Evolutionary conservation across 108 stramenopile species (phyloP).

Genomic region (Skeletonema potamos): DNA sequence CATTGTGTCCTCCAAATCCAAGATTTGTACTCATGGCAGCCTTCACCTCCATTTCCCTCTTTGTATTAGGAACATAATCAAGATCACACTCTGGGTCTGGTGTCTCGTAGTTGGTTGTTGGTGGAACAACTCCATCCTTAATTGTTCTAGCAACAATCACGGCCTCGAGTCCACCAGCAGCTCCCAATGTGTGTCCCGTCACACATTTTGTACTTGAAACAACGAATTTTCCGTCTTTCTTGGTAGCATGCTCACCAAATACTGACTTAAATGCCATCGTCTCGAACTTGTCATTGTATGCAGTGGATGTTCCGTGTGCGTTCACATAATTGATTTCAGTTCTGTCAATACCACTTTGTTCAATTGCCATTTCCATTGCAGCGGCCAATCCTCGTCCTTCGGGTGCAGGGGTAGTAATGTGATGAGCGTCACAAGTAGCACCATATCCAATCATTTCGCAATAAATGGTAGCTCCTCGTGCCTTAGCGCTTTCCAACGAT

Average conservation of each 20-base stretch:
- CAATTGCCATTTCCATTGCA: slow-evolving; percentile 91
- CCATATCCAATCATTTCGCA: slow-evolving; percentile 96
- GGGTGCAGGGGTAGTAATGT: slow-evolving; percentile 97
- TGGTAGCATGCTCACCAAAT: slow-evolving; percentile 88
- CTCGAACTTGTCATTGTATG: slow-evolving; percentile 98
- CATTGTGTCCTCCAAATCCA: slow-evolving; percentile 99
- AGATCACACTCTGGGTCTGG: slow-evolving; percentile 96
- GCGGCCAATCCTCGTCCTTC: slow-evolving; percentile 91
- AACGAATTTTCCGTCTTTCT: slow-evolving; percentile 74
- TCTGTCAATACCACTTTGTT: slow-evolving; percentile 77
- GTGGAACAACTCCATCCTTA: slow-evolving; percentile 83
- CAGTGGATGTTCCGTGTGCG: slow-evolving; percentile 96
- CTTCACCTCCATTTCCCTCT: slow-evolving; percentile 86
- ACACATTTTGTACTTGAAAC: slow-evolving; percentile 94
- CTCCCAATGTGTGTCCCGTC: slow-evolving; percentile 96
- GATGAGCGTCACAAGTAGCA: slow-evolving; percentile 95
- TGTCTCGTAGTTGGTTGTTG: slow-evolving; percentile 94
- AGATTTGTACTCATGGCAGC: slow-evolving; percentile 96
- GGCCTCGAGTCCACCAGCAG: slow-evolving; percentile 96
- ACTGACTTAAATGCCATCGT: slow-evolving; percentile 94
- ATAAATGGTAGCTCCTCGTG: slow-evolving; percentile 92
- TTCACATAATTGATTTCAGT: slow-evolving; percentile 90
- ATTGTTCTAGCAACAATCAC: slow-evolving; percentile 86
- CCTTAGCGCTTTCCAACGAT: slow-evolving; percentile 86
- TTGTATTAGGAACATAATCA: slow-evolving; percentile 93